Evolutionary conservation across 2,329 filamentous ascomycete genomes (phyloP), one percentile per base, ranked within the genome.

Genomic region (Aspergillus persii): DNA sequence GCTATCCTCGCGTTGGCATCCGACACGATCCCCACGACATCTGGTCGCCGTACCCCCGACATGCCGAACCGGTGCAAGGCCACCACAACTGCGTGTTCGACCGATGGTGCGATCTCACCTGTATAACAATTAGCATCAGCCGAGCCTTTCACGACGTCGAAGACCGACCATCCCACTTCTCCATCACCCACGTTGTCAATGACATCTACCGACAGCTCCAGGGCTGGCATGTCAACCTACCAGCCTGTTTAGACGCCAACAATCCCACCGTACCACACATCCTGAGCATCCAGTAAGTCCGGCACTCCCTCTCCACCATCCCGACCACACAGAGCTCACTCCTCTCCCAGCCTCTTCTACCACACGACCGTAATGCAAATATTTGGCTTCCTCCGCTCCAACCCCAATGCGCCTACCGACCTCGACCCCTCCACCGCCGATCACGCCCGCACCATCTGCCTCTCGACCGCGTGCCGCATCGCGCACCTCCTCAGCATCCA

Each of bases 301-400:
- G 11, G 60, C n/a, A n/a, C 26, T 8, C 8, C 39, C 4, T 12
- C 11, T 26, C 6, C 11, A 12, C 7, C 12, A 8, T 6, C 2
- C 18, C 18, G 18, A 23, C 18, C 18, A 11, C 12, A 3, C 7
- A 29, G 27, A 33, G 18, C 53, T 58, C 41, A 46, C 33, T 41
- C 3, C 18, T 41, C 3, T n/a, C 5, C 8, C 49, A 69, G 67
- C 26, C 55, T 70, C 31, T 69, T 67, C 52, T 71, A 71, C 39
- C 64, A 71, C 53, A 69, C 63, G 15, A 68, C 67, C 11, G 60
- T 71, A 26, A 61, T 71, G 27, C 70, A 70, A 23, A 65, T 72
- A 31, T 68, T 66, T 39, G 68, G 67, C n/a, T 65, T 67, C n/a
- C 61, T 72, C 26, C 61, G 62, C 48, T 60, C 62, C 9, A 56